A percentile compares a stretch with the other conserved stretches of the same genome.
Evolutionary conservation across 1,139 yeast species (phyloP).

Genomic region (Blastobotrys serpentis): DNA sequence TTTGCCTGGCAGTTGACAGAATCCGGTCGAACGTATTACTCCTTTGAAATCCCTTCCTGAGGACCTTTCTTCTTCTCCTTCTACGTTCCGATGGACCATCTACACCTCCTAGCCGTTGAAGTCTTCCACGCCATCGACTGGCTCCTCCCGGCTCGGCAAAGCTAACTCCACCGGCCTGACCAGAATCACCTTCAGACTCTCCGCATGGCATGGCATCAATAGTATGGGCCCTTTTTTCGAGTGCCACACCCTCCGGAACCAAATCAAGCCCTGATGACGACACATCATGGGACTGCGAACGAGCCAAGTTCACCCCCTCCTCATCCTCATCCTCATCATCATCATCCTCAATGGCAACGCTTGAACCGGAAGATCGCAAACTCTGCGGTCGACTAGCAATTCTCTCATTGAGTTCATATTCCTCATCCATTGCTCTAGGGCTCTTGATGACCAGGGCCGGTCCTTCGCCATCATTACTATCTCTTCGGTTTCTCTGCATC

Average conservation of each 20-base stretch:
- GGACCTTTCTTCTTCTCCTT: conserved; percentile 6
- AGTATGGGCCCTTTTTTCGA: conserved; percentile 48
- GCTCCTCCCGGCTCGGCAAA: conserved; percentile 4
- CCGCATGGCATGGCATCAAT: conserved; percentile 38
- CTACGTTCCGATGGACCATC: conserved; percentile 4
- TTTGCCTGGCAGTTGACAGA: conserved; percentile 17
- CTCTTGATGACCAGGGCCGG: conserved; percentile 80
- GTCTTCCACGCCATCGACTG: neutral
- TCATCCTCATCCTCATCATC: conserved; percentile 24
- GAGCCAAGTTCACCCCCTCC: conserved; percentile 33
- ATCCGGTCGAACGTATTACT: conserved; percentile 29
- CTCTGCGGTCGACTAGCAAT: conserved; percentile 4
- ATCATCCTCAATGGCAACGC: conserved; percentile 25
- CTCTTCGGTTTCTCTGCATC: conserved; percentile 54
- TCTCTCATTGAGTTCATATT: conserved; percentile 28
- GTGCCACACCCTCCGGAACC: conserved; percentile 16
- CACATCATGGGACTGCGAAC: conserved; percentile 16
- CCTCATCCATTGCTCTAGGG: conserved; percentile 65
- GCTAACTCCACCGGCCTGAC: conserved; percentile 11
- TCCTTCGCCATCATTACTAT: conserved; percentile 54
- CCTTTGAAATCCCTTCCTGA: conserved; percentile 7
- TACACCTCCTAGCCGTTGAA: conserved; percentile 5
- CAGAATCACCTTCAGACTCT: neutral
- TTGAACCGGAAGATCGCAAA: neutral
- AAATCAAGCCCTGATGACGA: neutral